phyloP scores from a whole-genome alignment of 768 basidiomycete genomes.

The Candolleomyces efflorescens region DNA sequence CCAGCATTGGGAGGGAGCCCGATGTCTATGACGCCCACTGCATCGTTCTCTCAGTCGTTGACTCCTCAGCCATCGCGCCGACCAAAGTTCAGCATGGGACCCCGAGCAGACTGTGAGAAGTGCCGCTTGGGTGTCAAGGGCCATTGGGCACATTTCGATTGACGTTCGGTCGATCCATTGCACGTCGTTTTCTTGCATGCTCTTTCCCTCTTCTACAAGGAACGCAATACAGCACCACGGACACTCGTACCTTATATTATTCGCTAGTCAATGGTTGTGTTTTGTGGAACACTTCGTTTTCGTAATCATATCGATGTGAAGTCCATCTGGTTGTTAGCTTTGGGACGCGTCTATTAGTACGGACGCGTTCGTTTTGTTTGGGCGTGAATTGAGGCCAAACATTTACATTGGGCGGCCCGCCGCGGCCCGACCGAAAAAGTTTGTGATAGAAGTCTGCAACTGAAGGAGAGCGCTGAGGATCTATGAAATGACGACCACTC shows the following conservation, averaged over 20 bases:
- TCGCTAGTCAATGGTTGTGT: too few species aligned
- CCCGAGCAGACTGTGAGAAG: constrained; percentile 63
- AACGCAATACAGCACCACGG: too few species aligned
- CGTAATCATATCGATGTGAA: too few species aligned
- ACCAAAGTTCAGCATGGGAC: constrained; percentile 57
- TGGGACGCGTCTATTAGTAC: not conserved
- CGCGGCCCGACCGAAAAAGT: constrained; percentile 9
- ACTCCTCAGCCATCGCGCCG: not conserved
- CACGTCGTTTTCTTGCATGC: too few species aligned
- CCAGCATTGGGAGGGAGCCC: constrained; percentile 6
- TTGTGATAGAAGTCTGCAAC: not conserved
- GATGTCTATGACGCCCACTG: constrained; percentile 17
- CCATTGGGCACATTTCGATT: constrained; percentile 68
- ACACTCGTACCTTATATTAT: too few species aligned
- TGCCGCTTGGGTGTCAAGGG: constrained; percentile 64
- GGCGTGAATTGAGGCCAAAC: not conserved
- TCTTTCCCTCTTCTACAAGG: too few species aligned
- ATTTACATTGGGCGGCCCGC: not conserved
- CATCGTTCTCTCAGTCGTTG: constrained; percentile 2
- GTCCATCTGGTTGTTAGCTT: not conserved
- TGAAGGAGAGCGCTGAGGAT: not conserved
- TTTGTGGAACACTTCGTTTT: too few species aligned
- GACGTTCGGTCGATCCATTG: not conserved
- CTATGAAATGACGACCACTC: constrained; percentile 69
- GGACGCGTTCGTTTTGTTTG: not conserved